Conservation (phyloP, 2,329 filamentous ascomycete species). For the Epicoccum nigrum region DNA sequence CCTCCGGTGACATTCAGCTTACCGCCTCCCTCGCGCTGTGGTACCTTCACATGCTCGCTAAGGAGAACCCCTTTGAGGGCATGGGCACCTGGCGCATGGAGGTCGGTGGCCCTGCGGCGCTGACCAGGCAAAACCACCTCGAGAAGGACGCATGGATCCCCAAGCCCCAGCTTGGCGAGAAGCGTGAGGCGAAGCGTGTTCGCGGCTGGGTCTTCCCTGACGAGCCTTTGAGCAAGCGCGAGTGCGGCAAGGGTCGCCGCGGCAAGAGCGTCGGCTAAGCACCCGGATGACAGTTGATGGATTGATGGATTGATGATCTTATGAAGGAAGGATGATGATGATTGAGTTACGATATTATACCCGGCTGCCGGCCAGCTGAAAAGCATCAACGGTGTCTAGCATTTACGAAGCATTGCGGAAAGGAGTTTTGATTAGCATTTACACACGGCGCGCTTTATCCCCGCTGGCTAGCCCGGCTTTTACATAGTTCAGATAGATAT, state of each 20-base stretch:
- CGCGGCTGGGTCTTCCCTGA: slow-evolving; percentile 79
- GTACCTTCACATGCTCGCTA: slow-evolving; percentile 76
- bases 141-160: slow-evolving; percentile 79
- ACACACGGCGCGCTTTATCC: slow-evolving; percentile 4
- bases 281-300: not conserved
- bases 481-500: slow-evolving; percentile 9
- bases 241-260: slow-evolving; percentile 53
- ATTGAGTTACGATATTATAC: slow-evolving; percentile 14
- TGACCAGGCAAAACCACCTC: slow-evolving; percentile 71
- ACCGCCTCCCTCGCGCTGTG: slow-evolving; percentile 77
- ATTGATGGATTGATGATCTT: not conserved
- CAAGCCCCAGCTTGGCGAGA: slow-evolving; percentile 72
- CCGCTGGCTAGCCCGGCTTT: slow-evolving; percentile 9
- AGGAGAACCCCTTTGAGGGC: slow-evolving; percentile 63
- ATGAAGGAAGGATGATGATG: slow-evolving; percentile 1
- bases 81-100: slow-evolving; percentile 71
- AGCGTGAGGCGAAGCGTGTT: slow-evolving; percentile 74
- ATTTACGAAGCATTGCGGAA: slow-evolving; percentile 13
- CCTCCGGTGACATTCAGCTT: slow-evolving; percentile 57
- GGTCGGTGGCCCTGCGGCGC: slow-evolving; percentile 75
- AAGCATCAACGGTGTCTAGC: slow-evolving; percentile 16
- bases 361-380: slow-evolving; percentile 19
- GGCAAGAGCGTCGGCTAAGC: slow-evolving; percentile 30
- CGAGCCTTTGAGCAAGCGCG: slow-evolving; percentile 73
- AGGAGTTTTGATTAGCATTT: slow-evolving; percentile 13